Conservation (phyloP, 306 rosid genomes). For the Malus domestica region DNA sequence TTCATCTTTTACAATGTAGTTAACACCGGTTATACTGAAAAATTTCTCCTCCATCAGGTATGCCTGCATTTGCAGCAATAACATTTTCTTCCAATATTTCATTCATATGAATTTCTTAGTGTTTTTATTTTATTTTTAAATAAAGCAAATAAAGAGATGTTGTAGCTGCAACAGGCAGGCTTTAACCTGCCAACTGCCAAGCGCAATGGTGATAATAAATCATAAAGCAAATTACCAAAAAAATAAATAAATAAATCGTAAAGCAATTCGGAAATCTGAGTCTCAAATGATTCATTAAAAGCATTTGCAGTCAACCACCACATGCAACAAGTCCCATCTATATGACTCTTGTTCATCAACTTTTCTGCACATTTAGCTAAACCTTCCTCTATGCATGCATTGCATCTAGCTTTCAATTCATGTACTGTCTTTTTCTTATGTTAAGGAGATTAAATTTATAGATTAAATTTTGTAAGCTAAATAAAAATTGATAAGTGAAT, state of each 20-base stretch:
- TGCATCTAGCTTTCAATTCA: no score
- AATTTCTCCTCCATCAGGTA: neutral
- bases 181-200: neutral
- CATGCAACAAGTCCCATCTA: constrained; percentile 24
- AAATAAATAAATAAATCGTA: neutral
- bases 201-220: neutral
- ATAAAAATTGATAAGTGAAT: no score
- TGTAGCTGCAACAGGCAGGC: neutral
- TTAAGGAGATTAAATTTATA: rapidly evolving
- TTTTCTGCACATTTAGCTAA: constrained; percentile 14
- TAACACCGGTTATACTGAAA: no score
- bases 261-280: constrained; percentile 10
- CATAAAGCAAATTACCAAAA: neutral
- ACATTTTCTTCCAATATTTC: neutral
- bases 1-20: no score
- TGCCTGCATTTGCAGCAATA: neutral
- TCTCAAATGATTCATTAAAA: neutral
- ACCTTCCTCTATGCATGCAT: constrained; percentile 19
- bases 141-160: neutral
- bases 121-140: no score
- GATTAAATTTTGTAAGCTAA: no score
- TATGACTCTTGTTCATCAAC: constrained; percentile 22
- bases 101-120: neutral
- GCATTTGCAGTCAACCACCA: constrained; percentile 35
- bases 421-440: neutral